Conservation (phyloP, 495 filamentous ascomycete species). For the Niebla homalea region DNA sequence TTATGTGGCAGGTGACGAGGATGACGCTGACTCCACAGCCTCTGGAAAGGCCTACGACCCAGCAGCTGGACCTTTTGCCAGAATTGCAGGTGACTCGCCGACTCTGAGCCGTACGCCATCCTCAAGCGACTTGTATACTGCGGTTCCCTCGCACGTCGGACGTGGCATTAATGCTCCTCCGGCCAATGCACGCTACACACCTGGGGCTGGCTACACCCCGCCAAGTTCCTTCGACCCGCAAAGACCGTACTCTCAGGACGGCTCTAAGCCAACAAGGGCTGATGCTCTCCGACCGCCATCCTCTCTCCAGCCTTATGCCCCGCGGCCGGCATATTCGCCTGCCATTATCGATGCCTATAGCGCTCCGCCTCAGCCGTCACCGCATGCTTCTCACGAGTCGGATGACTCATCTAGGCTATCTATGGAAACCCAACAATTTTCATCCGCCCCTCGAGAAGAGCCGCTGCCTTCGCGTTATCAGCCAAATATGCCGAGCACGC, state of each 20-base stretch:
- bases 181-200: conserved; percentile 51
- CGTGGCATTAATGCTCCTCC: conserved; percentile 26
- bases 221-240: conserved; percentile 37
- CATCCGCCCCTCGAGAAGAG: conserved; percentile 34
- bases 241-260: conserved; percentile 33
- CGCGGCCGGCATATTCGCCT: conserved; percentile 11
- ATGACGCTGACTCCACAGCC: conserved; percentile 44
- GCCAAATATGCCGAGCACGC: conserved; percentile 15
- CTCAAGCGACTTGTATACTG: conserved; percentile 60
- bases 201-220: conserved; percentile 35
- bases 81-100: conserved; percentile 63
- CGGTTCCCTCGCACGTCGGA: conserved; percentile 26
- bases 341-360: conserved; percentile 19
- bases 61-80: conserved; percentile 68
- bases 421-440: conserved; percentile 32
- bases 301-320: conserved; percentile 5
- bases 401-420: conserved; percentile 37
- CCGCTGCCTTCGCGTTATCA: conserved; percentile 5
- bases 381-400: conserved; percentile 26
- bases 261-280: conserved; percentile 24
- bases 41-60: conserved; percentile 40
- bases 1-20: conserved; percentile 87
- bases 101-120: conserved; percentile 73
- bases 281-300: conserved; percentile 10
- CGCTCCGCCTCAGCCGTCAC: conserved; percentile 10